Evolutionary conservation across 108 stramenopile genomes (phyloP).

Genomic region (Nitzschia palea): DNA sequence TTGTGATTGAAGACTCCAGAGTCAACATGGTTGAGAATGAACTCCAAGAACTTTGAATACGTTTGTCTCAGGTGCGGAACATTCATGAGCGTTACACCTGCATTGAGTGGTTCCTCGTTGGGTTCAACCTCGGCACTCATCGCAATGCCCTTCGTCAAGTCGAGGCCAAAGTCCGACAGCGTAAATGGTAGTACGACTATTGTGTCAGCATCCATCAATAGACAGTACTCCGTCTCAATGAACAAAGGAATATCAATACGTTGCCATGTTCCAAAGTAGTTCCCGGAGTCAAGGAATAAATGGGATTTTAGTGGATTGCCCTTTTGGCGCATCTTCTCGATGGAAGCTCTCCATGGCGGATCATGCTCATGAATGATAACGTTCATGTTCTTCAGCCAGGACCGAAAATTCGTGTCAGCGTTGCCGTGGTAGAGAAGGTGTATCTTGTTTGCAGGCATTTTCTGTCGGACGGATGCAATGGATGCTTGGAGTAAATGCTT

Average conservation of each 20-base stretch:
- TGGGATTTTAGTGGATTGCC: not conserved
- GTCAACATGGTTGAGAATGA: not conserved
- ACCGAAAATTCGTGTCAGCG: constrained; percentile 3
- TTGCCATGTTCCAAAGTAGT: not conserved
- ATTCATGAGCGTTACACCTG: not conserved
- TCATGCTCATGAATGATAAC: constrained; percentile 7
- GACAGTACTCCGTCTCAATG: not conserved
- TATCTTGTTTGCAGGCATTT: constrained; percentile 12
- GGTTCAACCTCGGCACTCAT: not conserved
- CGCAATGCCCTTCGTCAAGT: constrained; percentile 3
- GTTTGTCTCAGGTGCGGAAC: not conserved
- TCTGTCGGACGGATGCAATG: not conserved
- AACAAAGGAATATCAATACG: not conserved
- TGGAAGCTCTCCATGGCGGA: not conserved
- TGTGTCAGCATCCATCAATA: constrained; percentile 24
- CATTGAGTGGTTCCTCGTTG: not conserved
- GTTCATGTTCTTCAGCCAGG: constrained; percentile 3
- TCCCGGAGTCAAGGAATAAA: too few relatives aligned
- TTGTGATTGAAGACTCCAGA: not conserved
- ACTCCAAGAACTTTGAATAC: not conserved
- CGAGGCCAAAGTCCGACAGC: constrained; percentile 11
- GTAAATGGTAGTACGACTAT: constrained; percentile 8
- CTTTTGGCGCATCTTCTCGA: not conserved
- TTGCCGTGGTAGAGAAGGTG: constrained; percentile 25
- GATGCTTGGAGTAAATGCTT: not conserved